A percentile compares a stretch with the other conserved stretches of the same genome.
Evolutionary conservation across 441 rosid species (phyloP).

Genomic region (Jatropha multifida): DNA sequence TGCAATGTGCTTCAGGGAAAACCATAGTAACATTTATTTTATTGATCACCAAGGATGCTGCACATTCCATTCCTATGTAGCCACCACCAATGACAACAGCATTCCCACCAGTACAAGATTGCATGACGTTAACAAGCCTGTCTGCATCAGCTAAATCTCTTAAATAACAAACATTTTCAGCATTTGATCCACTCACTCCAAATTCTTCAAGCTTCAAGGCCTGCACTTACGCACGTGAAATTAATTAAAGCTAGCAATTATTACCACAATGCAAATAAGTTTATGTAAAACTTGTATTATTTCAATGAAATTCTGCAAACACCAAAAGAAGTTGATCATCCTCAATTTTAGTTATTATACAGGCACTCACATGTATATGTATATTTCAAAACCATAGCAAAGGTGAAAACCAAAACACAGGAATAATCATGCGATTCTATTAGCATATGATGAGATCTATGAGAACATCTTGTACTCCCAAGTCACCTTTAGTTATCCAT

Average conservation of each 20-base stretch:
- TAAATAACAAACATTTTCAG: constrained; percentile 88
- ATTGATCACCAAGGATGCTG: constrained; percentile 91
- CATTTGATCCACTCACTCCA: constrained; percentile 83
- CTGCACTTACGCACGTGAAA: constrained; percentile 35
- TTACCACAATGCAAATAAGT: not conserved
- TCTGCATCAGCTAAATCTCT: constrained; percentile 84
- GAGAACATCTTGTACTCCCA: not conserved
- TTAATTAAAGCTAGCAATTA: constrained; percentile 1
- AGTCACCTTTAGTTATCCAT: constrained; percentile 6
- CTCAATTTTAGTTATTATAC: not conserved
- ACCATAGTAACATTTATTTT: constrained; percentile 91
- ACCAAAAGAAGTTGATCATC: not conserved
- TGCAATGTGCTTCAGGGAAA: constrained; percentile 95
- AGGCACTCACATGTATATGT: too few relatives aligned
- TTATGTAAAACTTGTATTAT: not conserved
- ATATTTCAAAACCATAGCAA: too few relatives aligned
- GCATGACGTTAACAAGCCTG: constrained; percentile 63
- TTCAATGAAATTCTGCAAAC: not conserved
- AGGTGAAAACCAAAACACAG: not conserved
- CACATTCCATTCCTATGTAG: constrained; percentile 98
- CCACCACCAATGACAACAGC: constrained; percentile 98
- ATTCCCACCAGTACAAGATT: constrained; percentile 67
- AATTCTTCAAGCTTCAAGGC: constrained; percentile 95
- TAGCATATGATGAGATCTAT: not conserved
- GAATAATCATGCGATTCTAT: not conserved